Evolutionary conservation across 108 stramenopile species (phyloP), one percentile per base, ranked within the genome.

Genomic region (Nitzschia putrida): DNA sequence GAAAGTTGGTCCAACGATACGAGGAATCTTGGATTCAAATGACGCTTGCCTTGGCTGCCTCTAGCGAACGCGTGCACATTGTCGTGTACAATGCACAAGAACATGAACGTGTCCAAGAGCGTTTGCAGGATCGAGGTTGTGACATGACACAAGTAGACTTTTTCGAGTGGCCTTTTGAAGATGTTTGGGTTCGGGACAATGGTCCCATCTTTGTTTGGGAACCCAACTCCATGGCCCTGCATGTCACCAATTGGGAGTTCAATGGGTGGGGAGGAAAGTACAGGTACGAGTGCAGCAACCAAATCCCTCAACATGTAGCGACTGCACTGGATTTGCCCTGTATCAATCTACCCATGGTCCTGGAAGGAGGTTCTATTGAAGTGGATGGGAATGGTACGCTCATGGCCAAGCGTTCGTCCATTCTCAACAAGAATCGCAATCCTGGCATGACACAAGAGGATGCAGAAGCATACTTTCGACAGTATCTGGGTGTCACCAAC

Each of bases 151-250:
- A 64, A 25, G 47, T 81, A 24, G 61, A 57, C 59, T 81, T 81
- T 58, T 73, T 51, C 22, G 29, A 37, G 7, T 53, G 24, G 39
- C 53, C 38, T 21, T 77, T 76, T 22, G 76, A 81, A 53, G 80
- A 81, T 58, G 80, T 81, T 34, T 81, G 80, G 80, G 44, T 77
- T n/a, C 76, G 80, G n/a, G 80, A 81, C 76, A 81, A 81, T 74
- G 80, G 80, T 16, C 80, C 80, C 16, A 73, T 81, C n/a, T 81
- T 77, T 58, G 76, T 73, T 21, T 57, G 26, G 20, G 76, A 81
- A 54, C 29, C 59, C 13, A 61, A 60, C 5, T 37, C 13, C 18
- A 43, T 42, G 7, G 18, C 57, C 23, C 58, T 81, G 0, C 6
- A 13, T 50, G 55, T 81, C 8, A 57, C 50, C 9, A 56, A 81